Evolutionary conservation across 371 early-diverging fungal genomes (phyloP), one percentile per base, ranked within the genome.

Genomic region (Fennellomyces sp.): DNA sequence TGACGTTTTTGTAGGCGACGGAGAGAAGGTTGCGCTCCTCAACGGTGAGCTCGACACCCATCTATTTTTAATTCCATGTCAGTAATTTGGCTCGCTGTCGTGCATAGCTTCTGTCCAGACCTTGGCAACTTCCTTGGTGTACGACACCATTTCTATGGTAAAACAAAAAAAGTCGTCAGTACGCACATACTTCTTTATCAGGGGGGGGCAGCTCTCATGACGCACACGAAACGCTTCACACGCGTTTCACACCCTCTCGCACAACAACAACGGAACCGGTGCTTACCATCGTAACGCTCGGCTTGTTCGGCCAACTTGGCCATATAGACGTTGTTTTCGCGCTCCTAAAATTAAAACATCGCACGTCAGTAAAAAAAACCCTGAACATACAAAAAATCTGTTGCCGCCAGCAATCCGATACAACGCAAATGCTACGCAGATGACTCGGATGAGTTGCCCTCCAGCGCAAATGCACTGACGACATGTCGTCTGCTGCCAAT

Each of bases 261-360:
- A 3, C 36, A 39, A 39, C 23, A 21, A 38, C 33, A 26, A n/a
- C 29, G 33, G 35, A 13, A 33, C 13, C 13, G 13, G 28, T 13
- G 65, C 59, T 68, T 73, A 75, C 80, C 80, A 62, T 99, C 97
- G 75, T 98, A 99, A 69, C 99, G 92, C 83, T 99, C 99, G 60
- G 99, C 97, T 82, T 97, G 97, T 86, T 99, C 99, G 71, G 96
- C 94, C 65, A 99, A 91, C 88, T 97, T 97, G 83, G 99, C 99
- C 93, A 94, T 92, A 84, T 84, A 87, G 63, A 83, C 85, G 62
- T 73, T 78, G 60, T 75, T 71, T 64, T 78, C 78, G 53, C 78
- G 78, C 61, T 78, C 78, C 78, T 78, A 61, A 33, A 52, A 21
- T 17, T 19, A 53, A 23, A 53, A 49, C 12, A 11, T 2, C 4